Evolutionary conservation across 2,329 filamentous ascomycete genomes (phyloP).

Genomic region (Passalora sequoiae): DNA sequence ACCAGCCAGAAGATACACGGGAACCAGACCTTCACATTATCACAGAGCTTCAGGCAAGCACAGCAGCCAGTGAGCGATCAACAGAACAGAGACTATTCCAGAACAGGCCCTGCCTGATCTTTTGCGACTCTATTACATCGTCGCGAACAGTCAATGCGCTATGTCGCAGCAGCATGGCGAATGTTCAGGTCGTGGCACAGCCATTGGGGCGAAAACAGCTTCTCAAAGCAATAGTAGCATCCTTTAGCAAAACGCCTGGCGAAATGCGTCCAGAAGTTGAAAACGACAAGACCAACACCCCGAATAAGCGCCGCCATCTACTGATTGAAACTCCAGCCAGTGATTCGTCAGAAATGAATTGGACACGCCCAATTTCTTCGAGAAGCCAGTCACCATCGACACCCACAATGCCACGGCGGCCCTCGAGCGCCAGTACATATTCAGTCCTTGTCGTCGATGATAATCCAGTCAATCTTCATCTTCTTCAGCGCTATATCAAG

Average conservation of each 20-base stretch:
- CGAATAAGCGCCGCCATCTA: neutral
- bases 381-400: neutral
- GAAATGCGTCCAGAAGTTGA: no score
- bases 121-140: slow-evolving; percentile 3
- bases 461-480: slow-evolving; percentile 28
- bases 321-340: neutral
- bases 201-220: slow-evolving; percentile 23
- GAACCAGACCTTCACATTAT: neutral
- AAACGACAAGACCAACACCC: neutral
- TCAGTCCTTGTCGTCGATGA: slow-evolving; percentile 30
- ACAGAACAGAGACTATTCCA: neutral
- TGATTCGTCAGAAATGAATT: slow-evolving; percentile 6
- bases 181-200: slow-evolving; percentile 11
- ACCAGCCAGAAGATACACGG: neutral
- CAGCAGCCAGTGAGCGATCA: neutral
- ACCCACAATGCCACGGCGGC: neutral
- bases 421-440: neutral
- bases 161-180: neutral
- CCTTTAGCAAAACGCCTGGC: slow-evolving; percentile 4
- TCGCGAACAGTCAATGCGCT: neutral
- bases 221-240: slow-evolving; percentile 7
- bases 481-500: slow-evolving; percentile 20
- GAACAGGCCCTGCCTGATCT: neutral
- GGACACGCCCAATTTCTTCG: neutral
- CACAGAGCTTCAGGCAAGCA: neutral